Evolutionary conservation across 371 early-diverging fungal species (phyloP), one percentile per base, ranked within the genome.

Genomic region (Conidiobolus coronatus): DNA sequence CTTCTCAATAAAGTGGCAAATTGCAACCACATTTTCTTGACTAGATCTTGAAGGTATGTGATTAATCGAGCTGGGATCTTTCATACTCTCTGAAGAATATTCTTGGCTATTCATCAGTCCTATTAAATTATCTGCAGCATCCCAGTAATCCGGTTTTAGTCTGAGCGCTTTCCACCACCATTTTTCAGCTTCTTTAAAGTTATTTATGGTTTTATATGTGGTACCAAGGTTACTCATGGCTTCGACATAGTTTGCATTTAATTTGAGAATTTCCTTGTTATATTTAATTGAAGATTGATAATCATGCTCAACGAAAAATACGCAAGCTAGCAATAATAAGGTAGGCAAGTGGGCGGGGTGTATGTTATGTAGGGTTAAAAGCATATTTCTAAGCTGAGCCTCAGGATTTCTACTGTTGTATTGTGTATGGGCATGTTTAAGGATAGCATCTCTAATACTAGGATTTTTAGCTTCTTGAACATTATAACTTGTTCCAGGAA

Each of bases 191-290:
- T 79, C 79, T 1, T 64, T 40, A 2, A 71, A 63, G 19, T 72
- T 63, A 23, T 79, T 83, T 65, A 85, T 71, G 45, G 75, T 81
- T 36, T 81, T 66, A 50, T 84, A 60, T 1, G 90, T 89, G 6
- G 86, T 86, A 5, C 87, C 90, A 46, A 89, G 79, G 56, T 89
- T 86, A 45, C 81, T 82, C 77, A 82, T 86, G 4, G 87, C 87
- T 56, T 89, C 90, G 12, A 86, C 86, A 55, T 86, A 86, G 50
- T 73, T 66, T 12, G 80, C 71, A 53, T 89, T 86, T 24, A 81
- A 62, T 46, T 70, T 65, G 9, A 89, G 65, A 46, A 89, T 89
- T 7, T 68, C 59, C 22, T 78, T 69, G 60, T 89, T 87, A 64
- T 79, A 86, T 20, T 65, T 61, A 19, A 86, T 62, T 5, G 85